These are phyloP conservation scores for Schizochytrium sp. DNA, from an alignment of 108 stramenopile species.

Conservation along the genomic window DNA sequence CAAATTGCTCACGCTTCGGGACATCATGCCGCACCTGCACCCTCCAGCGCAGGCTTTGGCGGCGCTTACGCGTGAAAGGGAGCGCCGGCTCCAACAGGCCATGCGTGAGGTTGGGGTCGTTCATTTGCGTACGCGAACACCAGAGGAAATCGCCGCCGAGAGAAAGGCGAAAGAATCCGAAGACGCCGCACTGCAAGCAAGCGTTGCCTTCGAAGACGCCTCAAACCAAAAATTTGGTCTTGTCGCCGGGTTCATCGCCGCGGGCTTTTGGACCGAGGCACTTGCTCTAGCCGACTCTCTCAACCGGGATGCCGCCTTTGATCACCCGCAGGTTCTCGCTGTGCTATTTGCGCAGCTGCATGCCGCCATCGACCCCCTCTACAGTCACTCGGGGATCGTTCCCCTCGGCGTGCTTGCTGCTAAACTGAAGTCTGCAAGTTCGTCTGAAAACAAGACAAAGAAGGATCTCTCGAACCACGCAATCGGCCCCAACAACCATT, in stretches of 20 bases:
- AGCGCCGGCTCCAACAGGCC: neutral
- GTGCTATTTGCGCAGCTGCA: neutral
- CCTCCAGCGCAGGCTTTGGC: neutral
- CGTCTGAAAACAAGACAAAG: neutral
- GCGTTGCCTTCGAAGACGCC: neutral
- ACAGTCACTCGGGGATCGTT: neutral
- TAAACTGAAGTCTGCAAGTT: neutral
- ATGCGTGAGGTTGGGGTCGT: neutral
- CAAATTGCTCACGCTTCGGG: neutral
- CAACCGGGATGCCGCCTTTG: neutral
- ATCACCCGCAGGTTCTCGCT: neutral
- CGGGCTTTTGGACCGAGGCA: neutral
- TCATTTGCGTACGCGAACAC: neutral
- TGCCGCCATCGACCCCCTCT: neutral
- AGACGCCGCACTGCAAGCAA: neutral
- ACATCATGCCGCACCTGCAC: slow-evolving; percentile 8
- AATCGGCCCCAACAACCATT: neutral
- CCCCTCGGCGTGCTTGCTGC: neutral
- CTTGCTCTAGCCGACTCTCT: neutral
- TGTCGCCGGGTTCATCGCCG: neutral
- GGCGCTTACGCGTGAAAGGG: neutral
- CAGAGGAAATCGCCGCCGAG: neutral
- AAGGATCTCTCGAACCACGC: neutral
- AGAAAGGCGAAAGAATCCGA: neutral
- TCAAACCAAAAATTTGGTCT: neutral